A percentile compares a stretch with the other conserved stretches of the same genome.
These are phyloP conservation scores for Chrysanthemum lavandulifolium DNA, from an alignment of 129 eudicot species.

Conservation along the genomic window DNA sequence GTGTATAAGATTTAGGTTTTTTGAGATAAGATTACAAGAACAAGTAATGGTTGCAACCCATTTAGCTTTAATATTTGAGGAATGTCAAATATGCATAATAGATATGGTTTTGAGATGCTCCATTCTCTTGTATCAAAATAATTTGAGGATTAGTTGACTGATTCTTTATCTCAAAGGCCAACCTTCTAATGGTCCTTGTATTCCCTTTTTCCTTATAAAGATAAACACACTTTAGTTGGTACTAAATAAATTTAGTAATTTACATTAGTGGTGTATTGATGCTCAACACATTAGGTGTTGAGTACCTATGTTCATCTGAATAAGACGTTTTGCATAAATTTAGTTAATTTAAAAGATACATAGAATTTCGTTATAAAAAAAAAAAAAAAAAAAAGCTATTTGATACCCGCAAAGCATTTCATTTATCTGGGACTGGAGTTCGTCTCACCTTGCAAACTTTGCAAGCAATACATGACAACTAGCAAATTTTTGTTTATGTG, in stretches of 20 bases:
- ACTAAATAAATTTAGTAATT: too few relatives aligned
- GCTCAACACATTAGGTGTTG: neutral
- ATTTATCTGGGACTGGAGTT: too few relatives aligned
- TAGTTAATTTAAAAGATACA: too few relatives aligned
- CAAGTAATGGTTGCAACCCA: slow-evolving; percentile 19
- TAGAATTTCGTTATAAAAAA: too few relatives aligned
- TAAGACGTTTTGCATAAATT: neutral
- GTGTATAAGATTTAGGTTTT: neutral
- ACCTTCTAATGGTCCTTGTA: slow-evolving; percentile 14
- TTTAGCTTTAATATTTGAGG: slow-evolving; percentile 8
- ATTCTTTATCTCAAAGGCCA: slow-evolving; percentile 31
- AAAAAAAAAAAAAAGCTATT: too few relatives aligned
- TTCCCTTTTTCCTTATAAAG: neutral
- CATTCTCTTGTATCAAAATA: slow-evolving; percentile 18
- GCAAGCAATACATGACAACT: neutral
- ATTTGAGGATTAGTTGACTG: slow-evolving; percentile 10
- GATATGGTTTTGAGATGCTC: slow-evolving; percentile 25
- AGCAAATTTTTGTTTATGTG: too few relatives aligned
- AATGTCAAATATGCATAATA: slow-evolving; percentile 31
- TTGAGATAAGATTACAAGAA: neutral
- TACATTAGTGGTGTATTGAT: neutral
- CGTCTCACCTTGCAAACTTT: too few relatives aligned
- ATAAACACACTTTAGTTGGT: neutral
- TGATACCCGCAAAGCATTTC: too few relatives aligned
- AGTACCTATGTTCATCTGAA: neutral